phyloP scores from a whole-genome alignment of 2,329 filamentous ascomycete genomes.

The Mycosphaerella arachidis region DNA sequence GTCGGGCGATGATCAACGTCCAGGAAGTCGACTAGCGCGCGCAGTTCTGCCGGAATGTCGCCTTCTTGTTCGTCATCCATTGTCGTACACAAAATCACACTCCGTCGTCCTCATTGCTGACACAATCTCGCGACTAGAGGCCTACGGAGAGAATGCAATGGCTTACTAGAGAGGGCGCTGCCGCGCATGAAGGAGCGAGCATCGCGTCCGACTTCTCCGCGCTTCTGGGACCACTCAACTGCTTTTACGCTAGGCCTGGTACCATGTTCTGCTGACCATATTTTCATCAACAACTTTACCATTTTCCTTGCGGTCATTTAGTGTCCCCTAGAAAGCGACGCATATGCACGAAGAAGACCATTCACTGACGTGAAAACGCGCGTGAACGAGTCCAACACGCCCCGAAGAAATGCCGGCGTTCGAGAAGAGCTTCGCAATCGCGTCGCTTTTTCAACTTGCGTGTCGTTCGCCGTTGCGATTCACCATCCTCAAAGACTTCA shows the following conservation, averaged over 20 bases:
- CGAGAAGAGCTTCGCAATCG: not conserved
- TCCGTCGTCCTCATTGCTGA: not conserved
- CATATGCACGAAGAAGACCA: not conserved
- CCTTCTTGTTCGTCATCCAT: constrained; percentile 1
- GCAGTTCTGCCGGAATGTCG: constrained; percentile 21
- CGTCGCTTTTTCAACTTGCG: not conserved
- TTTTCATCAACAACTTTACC: not conserved
- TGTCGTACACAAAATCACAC: not conserved
- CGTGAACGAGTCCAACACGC: not conserved
- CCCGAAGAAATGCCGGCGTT: not conserved
- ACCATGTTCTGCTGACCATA: not conserved
- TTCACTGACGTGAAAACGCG: not conserved
- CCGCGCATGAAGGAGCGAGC: not conserved
- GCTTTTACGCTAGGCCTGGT: not conserved
- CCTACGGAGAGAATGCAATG: not conserved
- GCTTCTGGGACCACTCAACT: not conserved
- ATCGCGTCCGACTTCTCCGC: not conserved
- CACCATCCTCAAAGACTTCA: not conserved
- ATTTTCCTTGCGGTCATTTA: not conserved
- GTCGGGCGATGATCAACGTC: constrained; percentile 19
- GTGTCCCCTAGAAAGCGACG: not conserved
- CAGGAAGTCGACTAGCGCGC: constrained; percentile 20
- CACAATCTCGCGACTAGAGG: not conserved
- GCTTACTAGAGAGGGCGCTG: not conserved
- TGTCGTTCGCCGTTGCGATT: not conserved